phyloP scores from a whole-genome alignment of 208 protist genomes.

The Leishmania lainsoni region DNA sequence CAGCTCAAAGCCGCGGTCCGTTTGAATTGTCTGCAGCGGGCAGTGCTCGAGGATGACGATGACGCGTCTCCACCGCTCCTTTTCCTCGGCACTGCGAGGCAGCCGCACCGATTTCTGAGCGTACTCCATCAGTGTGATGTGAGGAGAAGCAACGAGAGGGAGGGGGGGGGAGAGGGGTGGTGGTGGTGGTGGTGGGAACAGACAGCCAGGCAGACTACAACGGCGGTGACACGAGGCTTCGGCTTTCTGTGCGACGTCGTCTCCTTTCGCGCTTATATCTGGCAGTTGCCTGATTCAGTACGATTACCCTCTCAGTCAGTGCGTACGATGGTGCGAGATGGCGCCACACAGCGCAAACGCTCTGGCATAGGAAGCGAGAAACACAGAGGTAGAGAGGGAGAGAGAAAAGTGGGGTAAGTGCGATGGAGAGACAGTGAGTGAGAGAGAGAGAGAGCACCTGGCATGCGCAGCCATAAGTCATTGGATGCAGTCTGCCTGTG shows the following conservation, averaged over 20 bases:
- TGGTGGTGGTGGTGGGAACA: neutral
- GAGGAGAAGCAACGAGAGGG: neutral
- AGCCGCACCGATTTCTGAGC: constrained; percentile 81
- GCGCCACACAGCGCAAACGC: neutral
- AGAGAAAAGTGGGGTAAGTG: neutral
- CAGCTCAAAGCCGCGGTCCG: constrained; percentile 95
- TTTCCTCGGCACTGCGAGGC: constrained; percentile 87
- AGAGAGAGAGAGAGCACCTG: constrained; percentile 1
- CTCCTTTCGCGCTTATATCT: neutral
- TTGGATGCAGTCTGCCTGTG: neutral
- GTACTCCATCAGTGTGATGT: constrained; percentile 65
- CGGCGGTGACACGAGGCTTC: neutral
- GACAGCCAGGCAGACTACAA: neutral
- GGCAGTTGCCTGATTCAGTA: neutral
- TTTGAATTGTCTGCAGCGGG: constrained; percentile 93
- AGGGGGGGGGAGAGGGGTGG: neutral
- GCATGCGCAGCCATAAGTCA: neutral
- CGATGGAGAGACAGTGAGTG: neutral
- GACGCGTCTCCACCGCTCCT: constrained; percentile 87
- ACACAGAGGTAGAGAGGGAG: neutral
- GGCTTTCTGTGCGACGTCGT: neutral
- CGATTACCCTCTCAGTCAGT: neutral
- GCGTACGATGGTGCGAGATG: neutral
- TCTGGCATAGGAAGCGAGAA: neutral
- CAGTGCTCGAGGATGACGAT: constrained; percentile 97